phyloP scores from a whole-genome alignment of 805 yeast species.

The Yarrowia divulgata region DNA sequence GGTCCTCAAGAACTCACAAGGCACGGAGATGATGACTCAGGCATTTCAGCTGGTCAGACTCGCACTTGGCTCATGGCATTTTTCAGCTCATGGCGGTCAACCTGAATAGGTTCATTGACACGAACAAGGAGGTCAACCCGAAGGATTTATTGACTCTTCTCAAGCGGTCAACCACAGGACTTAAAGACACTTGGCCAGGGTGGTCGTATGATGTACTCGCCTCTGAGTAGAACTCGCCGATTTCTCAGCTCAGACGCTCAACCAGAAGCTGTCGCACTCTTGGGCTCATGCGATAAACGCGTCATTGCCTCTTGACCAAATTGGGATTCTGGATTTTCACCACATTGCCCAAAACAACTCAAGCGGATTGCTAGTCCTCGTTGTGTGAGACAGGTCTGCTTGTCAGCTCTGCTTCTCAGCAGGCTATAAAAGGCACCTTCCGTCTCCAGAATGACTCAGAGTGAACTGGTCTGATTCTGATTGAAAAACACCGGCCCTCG shows the following conservation, averaged over 20 bases:
- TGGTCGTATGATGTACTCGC: not conserved
- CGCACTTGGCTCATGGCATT: constrained; percentile 4
- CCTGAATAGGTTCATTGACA: not conserved
- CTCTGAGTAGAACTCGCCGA: not conserved
- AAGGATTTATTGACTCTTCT: not conserved
- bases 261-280: not conserved
- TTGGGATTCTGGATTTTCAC: not conserved
- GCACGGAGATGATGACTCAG: not conserved
- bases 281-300: not conserved
- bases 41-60: not conserved
- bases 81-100: constrained; percentile 16
- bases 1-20: constrained; percentile 4
- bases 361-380: too few species aligned
- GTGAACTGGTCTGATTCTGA: too few species aligned
- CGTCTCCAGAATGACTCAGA: too few species aligned
- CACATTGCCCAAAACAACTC: not conserved
- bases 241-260: not conserved
- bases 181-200: not conserved
- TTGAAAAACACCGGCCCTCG: too few species aligned
- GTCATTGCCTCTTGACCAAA: not conserved
- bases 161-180: constrained; percentile 7
- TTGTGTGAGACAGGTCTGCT: too few species aligned
- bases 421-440: too few species aligned
- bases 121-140: constrained; percentile 5
- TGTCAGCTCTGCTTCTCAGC: too few species aligned